Evolutionary conservation across 2,329 filamentous ascomycete genomes (phyloP), one percentile per base, ranked within the genome.

Genomic region (Pseudopithomyces maydicus): DNA sequence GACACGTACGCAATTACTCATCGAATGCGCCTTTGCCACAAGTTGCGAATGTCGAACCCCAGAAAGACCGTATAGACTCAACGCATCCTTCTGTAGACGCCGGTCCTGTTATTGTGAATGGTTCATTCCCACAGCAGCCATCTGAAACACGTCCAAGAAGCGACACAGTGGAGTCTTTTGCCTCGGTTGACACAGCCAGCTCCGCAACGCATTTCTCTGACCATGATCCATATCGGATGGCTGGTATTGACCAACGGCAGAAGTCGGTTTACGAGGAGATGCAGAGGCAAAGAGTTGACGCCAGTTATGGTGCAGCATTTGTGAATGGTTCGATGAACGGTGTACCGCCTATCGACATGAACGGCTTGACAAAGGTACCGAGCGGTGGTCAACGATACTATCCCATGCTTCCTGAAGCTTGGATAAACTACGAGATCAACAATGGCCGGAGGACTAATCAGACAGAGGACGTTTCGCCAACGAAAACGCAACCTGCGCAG

Each of bases 1-100:
- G 73, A 5, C 77, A 80, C 52, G 61, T 76, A 47, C 71, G 78
- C 44, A 79, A 73, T 43, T 77, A 78, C 39, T 77, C 77, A 5
- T 75, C 66, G 7, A 66, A 65, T 29, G 56, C 69, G 4, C 41
- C 64, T 17, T 60, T 63, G 11, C 64, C 61, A 39, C 44, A 45
- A 29, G 45, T 57, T 11, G 41, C 58, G 8, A 47, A 36, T 8
- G 53, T 56, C 14, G 64, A 69, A 32, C 57, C 64, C 35, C 67
- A 67, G 26, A 73, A 68, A 48, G 67, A 66, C 44, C 67, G 68
- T 7, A 61, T 68, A 6, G 71, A 74, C 45, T 69, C 65, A 15
- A 61, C 63, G 29, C 68, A 68, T 11, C 69, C 66, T 17, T 61
- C 68, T 35, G 46, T 63, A 15, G 70, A 75, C 39, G 67, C 58